These are phyloP conservation scores for Pulicaria dysenterica DNA, from an alignment of 129 eudicot species.

Conservation along the genomic window DNA sequence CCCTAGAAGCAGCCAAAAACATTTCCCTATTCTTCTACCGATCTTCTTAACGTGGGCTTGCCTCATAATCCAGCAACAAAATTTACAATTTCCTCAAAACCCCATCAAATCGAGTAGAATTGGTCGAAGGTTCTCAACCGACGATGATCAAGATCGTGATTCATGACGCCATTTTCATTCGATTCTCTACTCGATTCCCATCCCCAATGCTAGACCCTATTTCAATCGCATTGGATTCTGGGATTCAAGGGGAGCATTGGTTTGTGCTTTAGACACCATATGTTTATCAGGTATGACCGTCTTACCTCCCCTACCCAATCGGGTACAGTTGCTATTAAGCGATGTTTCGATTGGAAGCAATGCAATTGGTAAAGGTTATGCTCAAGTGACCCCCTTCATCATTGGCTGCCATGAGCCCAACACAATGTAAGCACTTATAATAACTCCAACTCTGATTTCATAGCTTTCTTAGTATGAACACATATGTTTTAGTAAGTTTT, in stretches of 20 bases:
- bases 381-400: slow-evolving; percentile 64
- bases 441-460: slow-evolving; percentile 61
- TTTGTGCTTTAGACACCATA: slow-evolving; percentile 79
- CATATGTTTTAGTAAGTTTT: background rate
- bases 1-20: no score
- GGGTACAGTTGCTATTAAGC: no score
- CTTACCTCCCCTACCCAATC: no score
- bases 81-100: slow-evolving; percentile 26
- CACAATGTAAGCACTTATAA: slow-evolving; percentile 39
- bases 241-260: slow-evolving; percentile 66
- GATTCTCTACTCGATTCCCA: slow-evolving; percentile 44
- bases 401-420: slow-evolving; percentile 76
- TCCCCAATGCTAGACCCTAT: slow-evolving; percentile 67
- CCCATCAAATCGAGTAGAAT: background rate
- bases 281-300: slow-evolving; percentile 6
- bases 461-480: slow-evolving; percentile 17
- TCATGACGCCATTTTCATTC: slow-evolving; percentile 59
- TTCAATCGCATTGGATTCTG: slow-evolving; percentile 54
- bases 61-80: slow-evolving; percentile 66
- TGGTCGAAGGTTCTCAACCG: slow-evolving; percentile 9
- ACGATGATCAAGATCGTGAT: slow-evolving; percentile 36
- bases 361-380: slow-evolving; percentile 55
- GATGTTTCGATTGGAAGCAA: slow-evolving; percentile 40
- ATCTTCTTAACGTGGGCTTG: slow-evolving; percentile 85
- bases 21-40: no score